A percentile compares a stretch with the other conserved stretches of the same genome.
These are phyloP conservation scores for Phallus indusiatus DNA, from an alignment of 768 basidiomycete genomes.

Conservation along the genomic window DNA sequence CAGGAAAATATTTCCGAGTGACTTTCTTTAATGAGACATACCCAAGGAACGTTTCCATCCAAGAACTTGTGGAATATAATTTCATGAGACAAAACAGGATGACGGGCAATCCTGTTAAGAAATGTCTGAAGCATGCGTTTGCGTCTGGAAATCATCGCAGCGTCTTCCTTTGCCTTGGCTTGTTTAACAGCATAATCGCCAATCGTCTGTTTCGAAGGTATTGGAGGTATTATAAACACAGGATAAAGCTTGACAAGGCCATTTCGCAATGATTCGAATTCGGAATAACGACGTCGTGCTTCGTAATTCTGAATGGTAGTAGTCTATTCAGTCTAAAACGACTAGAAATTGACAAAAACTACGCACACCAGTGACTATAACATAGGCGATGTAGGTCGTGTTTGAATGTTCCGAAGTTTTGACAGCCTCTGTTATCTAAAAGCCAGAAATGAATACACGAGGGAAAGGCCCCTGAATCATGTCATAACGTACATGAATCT, in stretches of 20 bases:
- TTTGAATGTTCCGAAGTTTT: slow-evolving; percentile 88
- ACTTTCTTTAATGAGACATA: slow-evolving; percentile 25
- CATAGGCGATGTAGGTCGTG: slow-evolving; percentile 90
- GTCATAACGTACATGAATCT: slow-evolving; percentile 56
- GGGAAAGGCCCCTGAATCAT: slow-evolving; percentile 6
- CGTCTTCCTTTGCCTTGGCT: slow-evolving; percentile 93
- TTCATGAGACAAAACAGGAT: slow-evolving; percentile 93
- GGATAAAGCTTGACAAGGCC: slow-evolving; percentile 85
- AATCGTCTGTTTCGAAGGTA: slow-evolving; percentile 92
- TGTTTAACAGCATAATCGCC: slow-evolving; percentile 97
- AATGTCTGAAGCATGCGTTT: slow-evolving; percentile 96
- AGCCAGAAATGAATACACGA: background rate
- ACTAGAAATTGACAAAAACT: slow-evolving; percentile 11
- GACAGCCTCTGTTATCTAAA: slow-evolving; percentile 86
- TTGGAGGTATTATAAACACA: slow-evolving; percentile 93
- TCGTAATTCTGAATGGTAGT: slow-evolving; percentile 51
- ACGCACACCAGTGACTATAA: slow-evolving; percentile 79
- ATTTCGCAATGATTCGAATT: slow-evolving; percentile 88
- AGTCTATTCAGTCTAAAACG: background rate
- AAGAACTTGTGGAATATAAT: slow-evolving; percentile 95
- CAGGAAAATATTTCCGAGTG: slow-evolving; percentile 1
- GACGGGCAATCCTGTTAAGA: slow-evolving; percentile 77
- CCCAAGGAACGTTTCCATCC: slow-evolving; percentile 95
- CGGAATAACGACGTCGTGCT: slow-evolving; percentile 87
- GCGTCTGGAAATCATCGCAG: slow-evolving; percentile 79